These are phyloP conservation scores for Metschnikowia picachoensis DNA, from an alignment of 805 yeast species.

Conservation along the genomic window DNA sequence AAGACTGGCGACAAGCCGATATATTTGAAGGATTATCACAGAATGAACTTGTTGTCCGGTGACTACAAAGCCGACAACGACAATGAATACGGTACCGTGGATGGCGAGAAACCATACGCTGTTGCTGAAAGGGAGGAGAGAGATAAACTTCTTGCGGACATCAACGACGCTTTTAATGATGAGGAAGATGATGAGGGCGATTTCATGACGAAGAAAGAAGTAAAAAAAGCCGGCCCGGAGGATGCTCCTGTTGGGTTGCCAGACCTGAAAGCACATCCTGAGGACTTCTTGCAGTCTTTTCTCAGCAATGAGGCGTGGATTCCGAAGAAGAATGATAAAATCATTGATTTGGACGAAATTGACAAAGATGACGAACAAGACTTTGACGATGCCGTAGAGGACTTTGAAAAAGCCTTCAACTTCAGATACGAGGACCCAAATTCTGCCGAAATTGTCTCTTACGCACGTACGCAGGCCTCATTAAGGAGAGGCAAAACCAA, in stretches of 20 bases:
- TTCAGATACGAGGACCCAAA: conserved; percentile 92
- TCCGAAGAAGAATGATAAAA: conserved; percentile 63
- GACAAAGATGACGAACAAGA: conserved; percentile 69
- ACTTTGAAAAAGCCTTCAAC: conserved; percentile 88
- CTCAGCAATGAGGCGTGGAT: conserved; percentile 85
- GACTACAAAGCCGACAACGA: conserved; percentile 50
- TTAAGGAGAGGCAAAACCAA: conserved; percentile 75
- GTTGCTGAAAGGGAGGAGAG: conserved; percentile 75
- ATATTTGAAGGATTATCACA: conserved; percentile 87
- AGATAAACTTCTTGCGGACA: conserved; percentile 67
- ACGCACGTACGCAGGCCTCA: conserved; percentile 93
- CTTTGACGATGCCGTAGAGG: conserved; percentile 88
- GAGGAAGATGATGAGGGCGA: conserved; percentile 37
- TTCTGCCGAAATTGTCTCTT: conserved; percentile 85
- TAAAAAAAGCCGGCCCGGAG: conserved; percentile 21
- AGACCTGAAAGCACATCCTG: conserved; percentile 52
- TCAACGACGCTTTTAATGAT: conserved; percentile 58
- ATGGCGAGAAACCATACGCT: conserved; percentile 64
- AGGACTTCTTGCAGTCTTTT: conserved; percentile 69
- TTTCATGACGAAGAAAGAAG: conserved; percentile 57
- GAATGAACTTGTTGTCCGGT: conserved; percentile 75
- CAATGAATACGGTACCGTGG: conserved; percentile 41
- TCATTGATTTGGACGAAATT: conserved; percentile 46
- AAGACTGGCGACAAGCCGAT: conserved; percentile 55
- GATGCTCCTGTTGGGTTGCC: conserved; percentile 45